A percentile compares a stretch with the other conserved stretches of the same genome.
phyloP scores from a whole-genome alignment of 1,284 basidiomycete species.

The Ustilago hordei region DNA sequence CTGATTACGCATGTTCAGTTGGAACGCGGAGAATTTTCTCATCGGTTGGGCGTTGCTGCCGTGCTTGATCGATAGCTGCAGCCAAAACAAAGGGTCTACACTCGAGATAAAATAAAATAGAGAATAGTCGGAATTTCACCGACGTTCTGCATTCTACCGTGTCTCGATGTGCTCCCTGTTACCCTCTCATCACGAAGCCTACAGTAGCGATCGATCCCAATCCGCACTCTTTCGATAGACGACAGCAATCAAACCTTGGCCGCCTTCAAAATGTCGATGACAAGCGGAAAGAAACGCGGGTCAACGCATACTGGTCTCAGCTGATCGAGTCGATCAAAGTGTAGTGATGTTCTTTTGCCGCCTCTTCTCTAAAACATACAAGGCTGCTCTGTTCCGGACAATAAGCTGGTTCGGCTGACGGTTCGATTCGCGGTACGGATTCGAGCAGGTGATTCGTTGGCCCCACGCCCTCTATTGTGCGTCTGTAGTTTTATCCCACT shows the following conservation, averaged over 20 bases:
- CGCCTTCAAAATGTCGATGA: neutral
- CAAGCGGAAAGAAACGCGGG: neutral
- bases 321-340: neutral
- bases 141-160: neutral
- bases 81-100: neutral
- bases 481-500: neutral
- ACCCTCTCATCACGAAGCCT: too few species aligned
- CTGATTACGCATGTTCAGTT: neutral
- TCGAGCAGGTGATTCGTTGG: conserved; percentile 1
- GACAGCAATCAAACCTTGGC: neutral
- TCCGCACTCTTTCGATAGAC: neutral
- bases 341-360: neutral
- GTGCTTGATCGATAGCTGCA: conserved; percentile 10
- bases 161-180: neutral
- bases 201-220: neutral
- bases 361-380: neutral
- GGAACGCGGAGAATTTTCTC: neutral
- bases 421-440: neutral
- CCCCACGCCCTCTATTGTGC: neutral
- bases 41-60: neutral
- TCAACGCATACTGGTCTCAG: neutral
- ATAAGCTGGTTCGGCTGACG: too few species aligned
- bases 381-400: too few species aligned
- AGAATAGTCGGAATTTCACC: neutral
- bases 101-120: neutral